Base-by-base conservation (phyloP, 208 protist species). In the Novymonas esmeraldas region DNA sequence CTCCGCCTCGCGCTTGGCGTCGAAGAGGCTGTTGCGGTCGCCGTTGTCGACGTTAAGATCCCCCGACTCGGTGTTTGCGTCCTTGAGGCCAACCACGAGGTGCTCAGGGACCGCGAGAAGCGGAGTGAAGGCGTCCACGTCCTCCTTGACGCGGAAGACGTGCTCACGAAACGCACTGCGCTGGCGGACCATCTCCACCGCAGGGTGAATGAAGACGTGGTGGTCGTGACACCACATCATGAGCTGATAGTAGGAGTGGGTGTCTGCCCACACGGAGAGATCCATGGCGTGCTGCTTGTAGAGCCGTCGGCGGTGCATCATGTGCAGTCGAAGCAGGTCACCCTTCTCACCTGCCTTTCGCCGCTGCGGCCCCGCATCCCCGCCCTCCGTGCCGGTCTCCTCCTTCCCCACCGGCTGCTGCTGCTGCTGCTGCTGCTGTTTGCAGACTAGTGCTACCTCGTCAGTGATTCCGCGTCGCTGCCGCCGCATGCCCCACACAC, bases 171-270 rank as follows among this genome's bases (percentile, higher is more conserved):
- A 95, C 26, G 68, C 48, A n/a, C 70, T 84, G 22, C 64, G 55
- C 0, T 64, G 67, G 14, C 85, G 76, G 3, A 63, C 39, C 55
- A 89, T 76, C 26, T 64, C 46, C 33, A 96, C 60, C 10, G 52
- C 54, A 1, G 92, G 87, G 66, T 96, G 88, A 7, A 96, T 59
- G 59, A 95, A 93, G n/a, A 95, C 55, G 58, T 80, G 58, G 14
- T 87, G 75, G 49, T 91, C 82, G 59, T 96, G 76, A 46, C 91
- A 96, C 89, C 91, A 96, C 88, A 94, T 94, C 78, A 96, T 83
- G 2, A 96, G 60, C 56, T 89, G 65, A 52, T 96, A 93, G 55
- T 79, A 90, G 22, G 83, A 76, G 56, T 94, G 87, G 13, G 75
- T 80, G 46, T 96, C 90, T 2, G 90, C 85, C 50, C 82, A 56